Conservation (phyloP, 2,329 filamentous ascomycete genomes). For the Colletotrichum sidae region DNA sequence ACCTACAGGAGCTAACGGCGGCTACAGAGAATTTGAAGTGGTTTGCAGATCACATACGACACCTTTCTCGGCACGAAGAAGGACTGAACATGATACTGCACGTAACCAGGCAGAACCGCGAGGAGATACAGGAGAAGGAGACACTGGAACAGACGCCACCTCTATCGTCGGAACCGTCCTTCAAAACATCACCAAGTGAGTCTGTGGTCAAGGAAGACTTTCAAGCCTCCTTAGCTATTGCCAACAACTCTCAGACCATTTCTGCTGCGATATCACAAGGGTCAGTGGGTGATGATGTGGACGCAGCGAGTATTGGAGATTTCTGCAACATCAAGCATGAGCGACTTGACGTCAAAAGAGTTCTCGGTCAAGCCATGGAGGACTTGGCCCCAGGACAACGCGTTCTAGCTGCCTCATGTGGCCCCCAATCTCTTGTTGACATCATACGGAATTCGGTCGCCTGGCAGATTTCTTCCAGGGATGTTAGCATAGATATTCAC, state of each 20-base stretch:
- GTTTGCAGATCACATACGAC: conserved; percentile 15
- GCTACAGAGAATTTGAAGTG: conserved; percentile 15
- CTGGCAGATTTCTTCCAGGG: not conserved
- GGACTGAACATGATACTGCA: conserved; percentile 21
- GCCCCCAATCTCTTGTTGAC: conserved; percentile 17
- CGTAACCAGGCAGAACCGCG: conserved; percentile 5
- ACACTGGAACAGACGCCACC: not conserved
- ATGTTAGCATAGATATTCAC: conserved; percentile 17
- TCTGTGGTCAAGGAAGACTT: no score
- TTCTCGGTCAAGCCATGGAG: not conserved
- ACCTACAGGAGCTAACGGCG: not conserved
- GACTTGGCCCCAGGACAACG: not conserved
- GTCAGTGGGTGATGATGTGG: not conserved
- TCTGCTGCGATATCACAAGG: not conserved
- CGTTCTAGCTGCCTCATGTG: conserved; percentile 10
- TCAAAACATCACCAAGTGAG: not conserved
- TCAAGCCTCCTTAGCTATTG: no score
- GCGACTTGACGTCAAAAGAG: conserved; percentile 1
- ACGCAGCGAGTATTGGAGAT: not conserved
- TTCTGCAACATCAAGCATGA: conserved; percentile 16
- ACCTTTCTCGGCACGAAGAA: not conserved
- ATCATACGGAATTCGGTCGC: conserved; percentile 6
- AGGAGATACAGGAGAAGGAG: not conserved
- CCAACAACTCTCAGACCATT: not conserved
- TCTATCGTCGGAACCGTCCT: not conserved